Conservation (phyloP, 1,284 basidiomycete genomes). For the Cryptococcus depauperatus region DNA sequence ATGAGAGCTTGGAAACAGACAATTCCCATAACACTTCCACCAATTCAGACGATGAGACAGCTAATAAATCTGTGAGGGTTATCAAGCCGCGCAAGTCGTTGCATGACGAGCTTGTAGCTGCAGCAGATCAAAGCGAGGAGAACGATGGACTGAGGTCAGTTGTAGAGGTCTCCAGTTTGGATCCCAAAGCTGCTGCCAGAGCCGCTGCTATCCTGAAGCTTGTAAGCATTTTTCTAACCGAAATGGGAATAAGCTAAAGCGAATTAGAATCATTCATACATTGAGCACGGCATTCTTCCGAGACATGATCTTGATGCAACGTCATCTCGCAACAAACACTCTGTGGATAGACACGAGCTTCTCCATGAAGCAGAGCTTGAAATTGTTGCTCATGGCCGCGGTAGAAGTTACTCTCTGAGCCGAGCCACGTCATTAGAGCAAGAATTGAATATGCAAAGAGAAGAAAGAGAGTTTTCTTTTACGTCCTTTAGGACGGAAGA, state of each 20-base stretch:
- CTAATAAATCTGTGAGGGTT: slow-evolving; percentile 7
- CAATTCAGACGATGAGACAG: neutral
- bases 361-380: slow-evolving; percentile 55
- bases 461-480: slow-evolving; percentile 9
- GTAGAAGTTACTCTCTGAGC: slow-evolving; percentile 12
- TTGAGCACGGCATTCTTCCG: slow-evolving; percentile 52
- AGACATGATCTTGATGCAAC: neutral
- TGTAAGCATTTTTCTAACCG: slow-evolving; percentile 45
- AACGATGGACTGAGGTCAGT: slow-evolving; percentile 40
- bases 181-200: slow-evolving; percentile 71
- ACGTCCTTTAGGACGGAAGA: slow-evolving; percentile 15
- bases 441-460: slow-evolving; percentile 3
- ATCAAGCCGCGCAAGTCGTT: slow-evolving; percentile 11
- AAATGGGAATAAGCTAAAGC: neutral
- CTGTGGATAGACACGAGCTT: slow-evolving; percentile 44
- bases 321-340: slow-evolving; percentile 5
- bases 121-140: slow-evolving; percentile 13
- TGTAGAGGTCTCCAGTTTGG: slow-evolving; percentile 69
- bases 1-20: neutral
- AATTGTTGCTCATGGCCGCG: slow-evolving; percentile 33
- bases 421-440: neutral
- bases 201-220: slow-evolving; percentile 83
- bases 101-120: slow-evolving; percentile 14
- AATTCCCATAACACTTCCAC: neutral
- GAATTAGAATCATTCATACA: slow-evolving; percentile 74